Evolutionary conservation across 208 protist genomes (phyloP).

Genomic region (Trypanosoma platydactyli): DNA sequence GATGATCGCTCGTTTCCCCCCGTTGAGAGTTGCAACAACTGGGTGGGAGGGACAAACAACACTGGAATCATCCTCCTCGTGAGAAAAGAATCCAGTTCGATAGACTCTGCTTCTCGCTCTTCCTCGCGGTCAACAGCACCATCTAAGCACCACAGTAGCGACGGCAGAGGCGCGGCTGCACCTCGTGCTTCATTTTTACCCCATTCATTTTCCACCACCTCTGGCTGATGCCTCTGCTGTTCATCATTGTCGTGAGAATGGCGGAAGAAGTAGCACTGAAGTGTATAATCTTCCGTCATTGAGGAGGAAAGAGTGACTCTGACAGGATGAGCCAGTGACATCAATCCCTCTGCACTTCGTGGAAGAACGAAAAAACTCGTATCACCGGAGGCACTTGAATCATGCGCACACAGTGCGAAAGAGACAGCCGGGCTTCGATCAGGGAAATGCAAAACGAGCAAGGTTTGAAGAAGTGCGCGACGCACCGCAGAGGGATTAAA

Average conservation of each 20-base stretch:
- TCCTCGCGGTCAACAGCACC: not conserved
- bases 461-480: slow-evolving; percentile 32
- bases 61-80: slow-evolving; percentile 24
- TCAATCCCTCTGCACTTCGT: slow-evolving; percentile 18
- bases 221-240: not conserved
- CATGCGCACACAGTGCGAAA: slow-evolving; percentile 29
- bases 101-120: not conserved
- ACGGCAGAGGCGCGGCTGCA: not conserved
- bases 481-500: slow-evolving; percentile 21
- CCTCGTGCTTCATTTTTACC: not conserved
- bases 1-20: not conserved
- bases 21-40: not conserved
- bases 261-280: slow-evolving; percentile 17
- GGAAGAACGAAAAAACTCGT: slow-evolving; percentile 33
- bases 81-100: slow-evolving; percentile 23
- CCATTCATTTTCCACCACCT: not conserved
- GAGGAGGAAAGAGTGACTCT: slow-evolving; percentile 13
- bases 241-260: not conserved
- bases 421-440: slow-evolving; percentile 35
- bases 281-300: not conserved
- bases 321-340: slow-evolving; percentile 13
- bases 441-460: slow-evolving; percentile 38
- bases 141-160: slow-evolving; percentile 14
- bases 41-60: slow-evolving; percentile 17
- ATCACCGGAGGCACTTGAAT: slow-evolving; percentile 14